Base-by-base conservation (phyloP, 495 filamentous ascomycete species). In the Daldinia loculata region DNA sequence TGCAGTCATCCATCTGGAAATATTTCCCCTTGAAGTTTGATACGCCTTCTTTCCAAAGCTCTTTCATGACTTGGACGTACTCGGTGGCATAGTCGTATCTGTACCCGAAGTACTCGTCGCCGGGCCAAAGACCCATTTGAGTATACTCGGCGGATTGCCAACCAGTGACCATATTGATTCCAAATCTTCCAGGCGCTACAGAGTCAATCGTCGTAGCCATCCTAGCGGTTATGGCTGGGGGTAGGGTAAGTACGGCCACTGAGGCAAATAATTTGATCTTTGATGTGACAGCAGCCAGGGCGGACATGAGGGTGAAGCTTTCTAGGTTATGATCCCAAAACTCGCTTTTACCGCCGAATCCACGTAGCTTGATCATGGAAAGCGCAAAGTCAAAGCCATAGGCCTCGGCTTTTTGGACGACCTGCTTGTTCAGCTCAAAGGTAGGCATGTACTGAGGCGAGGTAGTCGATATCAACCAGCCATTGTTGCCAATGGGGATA, bases 261-360 rank as follows among this genome's bases (percentile, higher is more conserved):
- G 75, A 77, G 14, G 77, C 77, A 56, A 72, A 77, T n/a, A 86
- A 80, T 9, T 83, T 82, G 34, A 86, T 86, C 63, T 82, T 84
- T 3, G 80, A 71, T 0, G 82, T 86, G 6, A 84, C 80, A 2
- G 79, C 72, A 0, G 82, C 83, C 0, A 86, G 69, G 6, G 82
- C 84, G 1, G 83, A 83, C 67, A 86, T 81, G 1, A 85, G 75
- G 4, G 83, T 86, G 67, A 86, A 86, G 15, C 75, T 75, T 57
- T 79, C 77, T 53, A 77, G 67, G 34, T 74, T 75, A 53, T 77
- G 69, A 34, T 79, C 77, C 77, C 77, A 79, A 66, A 77, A 76
- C 59, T 76, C 74, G 59, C 66, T 75, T 63, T 77, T 76, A 6
- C 77, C 75, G 39, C 77, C 75, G 61, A 79, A 76, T 2, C 75